A percentile compares a stretch with the other conserved stretches of the same genome.
Conservation (phyloP, 305 asterid species). For the Fraxinus angustifolia region DNA sequence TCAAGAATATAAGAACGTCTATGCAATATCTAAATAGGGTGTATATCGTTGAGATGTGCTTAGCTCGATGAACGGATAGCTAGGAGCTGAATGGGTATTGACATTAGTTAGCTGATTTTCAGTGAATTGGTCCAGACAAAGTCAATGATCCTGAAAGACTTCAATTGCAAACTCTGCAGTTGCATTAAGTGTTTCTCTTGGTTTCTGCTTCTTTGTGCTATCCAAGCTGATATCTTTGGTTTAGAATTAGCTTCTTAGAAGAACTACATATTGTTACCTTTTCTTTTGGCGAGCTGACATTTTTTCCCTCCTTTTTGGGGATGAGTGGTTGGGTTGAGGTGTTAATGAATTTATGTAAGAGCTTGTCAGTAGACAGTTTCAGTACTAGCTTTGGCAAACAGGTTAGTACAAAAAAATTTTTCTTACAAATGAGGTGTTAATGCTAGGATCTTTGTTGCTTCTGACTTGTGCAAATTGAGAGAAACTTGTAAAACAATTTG, state of each 20-base stretch:
- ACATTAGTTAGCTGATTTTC: not conserved
- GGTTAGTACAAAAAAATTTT: not conserved
- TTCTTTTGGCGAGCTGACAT: not conserved
- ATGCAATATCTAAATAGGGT: not conserved
- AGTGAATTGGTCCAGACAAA: not conserved
- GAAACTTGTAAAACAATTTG: constrained; percentile 6
- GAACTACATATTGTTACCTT: not conserved
- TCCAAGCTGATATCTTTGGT: not conserved
- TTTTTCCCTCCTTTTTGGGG: not conserved
- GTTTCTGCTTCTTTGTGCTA: not conserved
- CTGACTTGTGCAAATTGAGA: not conserved
- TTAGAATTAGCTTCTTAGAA: not conserved
- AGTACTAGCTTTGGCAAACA: not conserved
- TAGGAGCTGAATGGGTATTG: constrained; percentile 12
- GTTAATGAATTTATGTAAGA: not conserved
- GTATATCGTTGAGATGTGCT: not conserved
- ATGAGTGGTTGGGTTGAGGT: not conserved
- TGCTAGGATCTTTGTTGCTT: not conserved
- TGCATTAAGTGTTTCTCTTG: not conserved
- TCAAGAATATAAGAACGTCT: not conserved
- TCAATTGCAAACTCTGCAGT: constrained; percentile 10
- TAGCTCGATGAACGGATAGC: not conserved
- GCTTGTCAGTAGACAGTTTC: not conserved
- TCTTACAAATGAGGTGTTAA: not conserved
- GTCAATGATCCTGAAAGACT: constrained; percentile 8